Percentiles rank a stretch among this genome's conserved stretches.
These are phyloP conservation scores for Sclerotinia subarctica DNA, from an alignment of 2,329 filamentous ascomycete species.

Conservation along the genomic window DNA sequence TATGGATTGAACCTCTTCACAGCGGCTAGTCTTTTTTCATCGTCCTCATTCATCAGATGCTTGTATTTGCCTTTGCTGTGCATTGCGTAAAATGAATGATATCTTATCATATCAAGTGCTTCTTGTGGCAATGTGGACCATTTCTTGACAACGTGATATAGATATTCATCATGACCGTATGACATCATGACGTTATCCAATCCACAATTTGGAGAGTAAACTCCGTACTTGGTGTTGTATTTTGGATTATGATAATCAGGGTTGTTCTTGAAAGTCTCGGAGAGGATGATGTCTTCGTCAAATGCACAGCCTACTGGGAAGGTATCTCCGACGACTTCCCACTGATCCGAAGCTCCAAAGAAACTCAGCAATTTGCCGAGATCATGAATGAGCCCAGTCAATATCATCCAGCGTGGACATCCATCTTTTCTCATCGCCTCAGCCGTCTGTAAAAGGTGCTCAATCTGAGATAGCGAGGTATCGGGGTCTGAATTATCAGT, in stretches of 20 bases:
- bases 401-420: slow-evolving; percentile 79
- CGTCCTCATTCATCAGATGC: slow-evolving; percentile 80
- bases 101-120: slow-evolving; percentile 86
- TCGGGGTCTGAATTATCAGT: slow-evolving; percentile 91
- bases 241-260: slow-evolving; percentile 68
- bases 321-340: slow-evolving; percentile 88
- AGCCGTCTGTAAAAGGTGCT: slow-evolving; percentile 83
- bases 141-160: slow-evolving; percentile 82
- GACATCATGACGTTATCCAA: slow-evolving; percentile 85
- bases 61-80: slow-evolving; percentile 76
- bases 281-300: slow-evolving; percentile 75
- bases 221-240: slow-evolving; percentile 73
- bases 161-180: slow-evolving; percentile 87
- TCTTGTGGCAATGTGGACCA: slow-evolving; percentile 76
- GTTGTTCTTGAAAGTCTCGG: slow-evolving; percentile 72
- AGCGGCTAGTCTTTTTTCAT: slow-evolving; percentile 74
- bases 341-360: slow-evolving; percentile 81
- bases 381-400: slow-evolving; percentile 75
- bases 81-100: slow-evolving; percentile 93
- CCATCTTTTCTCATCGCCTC: slow-evolving; percentile 86
- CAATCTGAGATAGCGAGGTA: slow-evolving; percentile 81
- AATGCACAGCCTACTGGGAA: slow-evolving; percentile 77
- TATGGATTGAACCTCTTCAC: slow-evolving; percentile 89
- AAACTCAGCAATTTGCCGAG: slow-evolving; percentile 78
- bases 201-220: slow-evolving; percentile 76